Evolutionary conservation across 225 moss, liverwort and hornwort species (phyloP).

Genomic region (Sphagnum contortum): DNA sequence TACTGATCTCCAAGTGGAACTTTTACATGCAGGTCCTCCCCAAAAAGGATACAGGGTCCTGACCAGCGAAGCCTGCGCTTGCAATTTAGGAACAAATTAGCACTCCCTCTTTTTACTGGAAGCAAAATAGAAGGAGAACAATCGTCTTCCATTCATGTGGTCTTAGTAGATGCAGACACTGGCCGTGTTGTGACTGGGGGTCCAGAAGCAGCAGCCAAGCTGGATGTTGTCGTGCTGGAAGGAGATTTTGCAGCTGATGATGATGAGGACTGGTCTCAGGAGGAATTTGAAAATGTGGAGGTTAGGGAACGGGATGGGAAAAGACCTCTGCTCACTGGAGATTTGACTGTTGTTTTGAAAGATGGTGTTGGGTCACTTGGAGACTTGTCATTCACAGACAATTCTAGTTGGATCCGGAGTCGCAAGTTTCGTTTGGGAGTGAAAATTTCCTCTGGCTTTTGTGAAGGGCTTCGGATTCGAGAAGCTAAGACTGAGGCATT

Average conservation of each 20-base stretch:
- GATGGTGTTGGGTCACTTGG: constrained; percentile 39
- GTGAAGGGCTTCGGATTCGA: constrained; percentile 38
- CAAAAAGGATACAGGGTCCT: constrained; percentile 34
- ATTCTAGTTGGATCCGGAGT: constrained; percentile 21
- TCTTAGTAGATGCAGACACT: constrained; percentile 28
- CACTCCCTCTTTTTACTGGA: constrained; percentile 51
- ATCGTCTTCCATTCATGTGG: constrained; percentile 45
- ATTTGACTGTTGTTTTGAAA: constrained; percentile 32
- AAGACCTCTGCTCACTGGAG: constrained; percentile 42
- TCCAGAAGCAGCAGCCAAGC: constrained; percentile 40
- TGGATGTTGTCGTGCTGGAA: constrained; percentile 47
- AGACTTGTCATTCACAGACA: constrained; percentile 40
- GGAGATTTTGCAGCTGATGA: constrained; percentile 50
- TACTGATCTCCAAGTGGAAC: neutral
- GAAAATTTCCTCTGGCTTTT: constrained; percentile 27
- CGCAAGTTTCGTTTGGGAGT: constrained; percentile 45
- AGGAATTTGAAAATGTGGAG: constrained; percentile 32
- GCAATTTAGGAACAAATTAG: constrained; percentile 46
- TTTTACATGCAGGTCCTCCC: constrained; percentile 23
- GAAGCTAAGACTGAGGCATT: constrained; percentile 47
- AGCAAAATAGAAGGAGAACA: constrained; percentile 59
- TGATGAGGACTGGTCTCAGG: constrained; percentile 38
- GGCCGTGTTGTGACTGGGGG: constrained; percentile 33
- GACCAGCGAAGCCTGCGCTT: constrained; percentile 40
- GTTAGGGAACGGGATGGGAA: constrained; percentile 44